A percentile compares a stretch with the other conserved stretches of the same genome.
phyloP scores from a whole-genome alignment of 176 grass and related monocot species.

The Saccharum spontaneum region DNA sequence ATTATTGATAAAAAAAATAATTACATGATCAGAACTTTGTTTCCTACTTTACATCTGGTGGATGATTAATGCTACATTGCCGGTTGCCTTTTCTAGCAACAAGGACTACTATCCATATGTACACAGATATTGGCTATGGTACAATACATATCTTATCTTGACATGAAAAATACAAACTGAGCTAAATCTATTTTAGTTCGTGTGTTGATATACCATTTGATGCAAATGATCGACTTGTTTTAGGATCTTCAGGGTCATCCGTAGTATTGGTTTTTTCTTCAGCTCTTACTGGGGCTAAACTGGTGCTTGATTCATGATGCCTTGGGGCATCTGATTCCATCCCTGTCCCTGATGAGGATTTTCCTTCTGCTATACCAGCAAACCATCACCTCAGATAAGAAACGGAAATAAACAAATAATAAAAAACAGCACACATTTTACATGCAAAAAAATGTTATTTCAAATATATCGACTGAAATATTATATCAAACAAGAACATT shows the following conservation, averaged over 20 bases:
- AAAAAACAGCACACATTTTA: neutral
- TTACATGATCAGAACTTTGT: slow-evolving; percentile 35
- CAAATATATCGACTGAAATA: neutral
- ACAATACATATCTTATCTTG: slow-evolving; percentile 13
- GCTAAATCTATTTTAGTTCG: neutral
- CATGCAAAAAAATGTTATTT: neutral
- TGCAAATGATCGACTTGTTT: neutral
- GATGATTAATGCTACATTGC: slow-evolving; percentile 43
- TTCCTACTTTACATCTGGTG: slow-evolving; percentile 40
- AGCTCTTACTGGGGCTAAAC: neutral
- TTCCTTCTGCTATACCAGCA: slow-evolving; percentile 30
- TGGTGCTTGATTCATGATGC: slow-evolving; percentile 23
- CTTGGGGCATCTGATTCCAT: slow-evolving; percentile 24
- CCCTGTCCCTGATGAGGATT: neutral
- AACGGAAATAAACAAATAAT: neutral
- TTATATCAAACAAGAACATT: slow-evolving; percentile 18
- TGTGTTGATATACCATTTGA: slow-evolving; percentile 2
- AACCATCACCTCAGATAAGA: neutral
- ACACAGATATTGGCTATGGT: slow-evolving; percentile 27
- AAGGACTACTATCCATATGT: slow-evolving; percentile 36
- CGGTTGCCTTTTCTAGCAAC: slow-evolving; percentile 41
- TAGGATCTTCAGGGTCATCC: neutral
- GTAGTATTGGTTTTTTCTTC: slow-evolving; percentile 13
- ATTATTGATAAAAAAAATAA: slow-evolving; percentile 24
- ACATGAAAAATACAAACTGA: slow-evolving; percentile 15